phyloP scores from a whole-genome alignment of 2,329 filamentous ascomycete species.

The Epichloe elymi region DNA sequence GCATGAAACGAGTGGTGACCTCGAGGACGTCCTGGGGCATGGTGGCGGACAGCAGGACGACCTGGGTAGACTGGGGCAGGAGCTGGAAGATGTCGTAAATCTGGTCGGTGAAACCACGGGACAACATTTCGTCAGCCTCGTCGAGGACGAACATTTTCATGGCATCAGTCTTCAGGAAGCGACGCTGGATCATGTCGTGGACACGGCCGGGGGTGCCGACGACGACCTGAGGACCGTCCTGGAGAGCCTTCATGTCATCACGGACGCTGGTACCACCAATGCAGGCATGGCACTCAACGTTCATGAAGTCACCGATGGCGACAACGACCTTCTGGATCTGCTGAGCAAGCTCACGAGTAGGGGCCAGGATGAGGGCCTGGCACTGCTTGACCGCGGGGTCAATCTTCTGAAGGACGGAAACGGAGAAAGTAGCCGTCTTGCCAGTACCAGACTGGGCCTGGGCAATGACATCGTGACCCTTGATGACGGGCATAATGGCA shows the following conservation, averaged over 20 bases:
- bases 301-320: conserved; percentile 99
- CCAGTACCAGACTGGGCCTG: conserved; percentile 99
- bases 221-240: conserved; percentile 92
- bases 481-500: conserved; percentile 99
- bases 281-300: conserved; percentile 96
- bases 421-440: conserved; percentile 99
- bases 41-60: conserved; percentile 93
- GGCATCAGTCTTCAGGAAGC: conserved; percentile 87
- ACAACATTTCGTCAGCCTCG: conserved; percentile 99
- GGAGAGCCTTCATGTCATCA: conserved; percentile 96
- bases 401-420: conserved; percentile 97
- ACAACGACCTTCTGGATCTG: conserved; percentile 99
- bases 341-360: conserved; percentile 95
- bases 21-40: conserved; percentile 99
- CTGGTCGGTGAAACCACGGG: conserved; percentile 99
- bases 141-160: conserved; percentile 99
- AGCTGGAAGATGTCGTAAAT: conserved; percentile 99
- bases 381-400: conserved; percentile 88
- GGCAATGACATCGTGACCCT: conserved; percentile 98
- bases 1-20: conserved; percentile 99
- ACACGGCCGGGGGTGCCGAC: conserved; percentile 98
- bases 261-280: conserved; percentile 97
- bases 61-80: conserved; percentile 93
- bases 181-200: conserved; percentile 98
- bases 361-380: conserved; percentile 95